Base-by-base conservation (phyloP, 805 yeast species). In the Sugiyamaella valdiviana region DNA sequence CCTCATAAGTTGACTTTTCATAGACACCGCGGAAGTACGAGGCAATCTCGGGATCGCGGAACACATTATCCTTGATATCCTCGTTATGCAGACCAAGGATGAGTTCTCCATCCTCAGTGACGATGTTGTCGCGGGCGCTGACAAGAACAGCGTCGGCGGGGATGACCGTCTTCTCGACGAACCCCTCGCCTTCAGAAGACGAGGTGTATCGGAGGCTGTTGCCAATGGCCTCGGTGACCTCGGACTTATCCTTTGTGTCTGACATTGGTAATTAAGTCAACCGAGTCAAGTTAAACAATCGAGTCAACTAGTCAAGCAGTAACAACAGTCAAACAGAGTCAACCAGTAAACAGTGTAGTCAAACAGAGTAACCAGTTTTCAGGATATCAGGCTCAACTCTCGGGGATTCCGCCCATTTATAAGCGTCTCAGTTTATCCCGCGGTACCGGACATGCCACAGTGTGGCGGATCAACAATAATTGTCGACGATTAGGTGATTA, bases 1-100 rank as follows among this genome's bases (percentile, higher is more conserved):
- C 75, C 57, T 81, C 86, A 57, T 81, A 81, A 7, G 73, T 41
- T 1, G 77, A 61, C 2, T 61, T 53, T 39, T 78, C 79, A 55
- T 80, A 80, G 6, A 78, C 39, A 0, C 64, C 56, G 3, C 64
- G 53, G 58, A 76, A 80, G 57, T 72, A 63, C 35, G 70, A 70
- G 1, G 76, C 80, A 2, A 73, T 69, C 3, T 55, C 63, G 0
- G 79, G 78, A 53, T 79, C 78, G 38, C 59, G 54, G 55, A 77
- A 75, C 0, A 69, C 65, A 52, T 70, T 66, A 16, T 42, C 45
- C 19, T 23, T 42, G 22, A 24, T 36, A 6, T 22, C 38, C n/a
- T 36, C 42, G 32, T 15, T 19, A 17, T 22, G 14, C 7, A n/a
- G 17, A 16, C 44, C 48, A 19, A 38, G 24, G 15, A 45, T 39